Conservation (phyloP, 148 eudicot genomes). For the Pharnaceum exiguum region DNA sequence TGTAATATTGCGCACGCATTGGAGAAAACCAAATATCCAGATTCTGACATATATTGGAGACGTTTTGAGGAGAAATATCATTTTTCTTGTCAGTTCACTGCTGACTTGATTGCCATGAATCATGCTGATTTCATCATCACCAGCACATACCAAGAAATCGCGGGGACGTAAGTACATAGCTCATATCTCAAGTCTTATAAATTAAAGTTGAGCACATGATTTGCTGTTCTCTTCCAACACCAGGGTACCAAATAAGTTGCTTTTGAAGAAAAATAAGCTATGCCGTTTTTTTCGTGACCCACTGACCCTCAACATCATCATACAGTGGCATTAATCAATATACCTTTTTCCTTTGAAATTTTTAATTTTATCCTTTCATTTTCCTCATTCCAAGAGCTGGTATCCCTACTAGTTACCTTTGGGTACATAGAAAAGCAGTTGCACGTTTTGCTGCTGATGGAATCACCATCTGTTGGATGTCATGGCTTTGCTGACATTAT, state of each 20-base stretch:
- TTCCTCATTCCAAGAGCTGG: too few relatives aligned
- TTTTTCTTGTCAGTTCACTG: constrained; percentile 96
- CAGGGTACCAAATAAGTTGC: too few relatives aligned
- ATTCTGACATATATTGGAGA: constrained; percentile 92
- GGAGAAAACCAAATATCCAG: constrained; percentile 99
- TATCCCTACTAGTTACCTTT: not conserved
- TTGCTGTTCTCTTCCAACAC: not conserved
- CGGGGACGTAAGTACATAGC: constrained; percentile 78
- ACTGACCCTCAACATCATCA: too few relatives aligned
- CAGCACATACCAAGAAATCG: constrained; percentile 98
- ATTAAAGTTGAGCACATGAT: too few relatives aligned
- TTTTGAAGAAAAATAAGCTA: too few relatives aligned
- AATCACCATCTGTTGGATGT: not conserved
- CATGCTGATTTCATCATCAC: constrained; percentile 93
- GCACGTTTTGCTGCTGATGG: not conserved
- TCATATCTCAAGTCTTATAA: too few relatives aligned
- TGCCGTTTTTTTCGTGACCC: too few relatives aligned
- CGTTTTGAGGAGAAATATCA: constrained; percentile 86
- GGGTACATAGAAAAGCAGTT: not conserved
- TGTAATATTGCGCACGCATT: constrained; percentile 95
- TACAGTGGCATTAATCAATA: too few relatives aligned
- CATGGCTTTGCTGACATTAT: not conserved
- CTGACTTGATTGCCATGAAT: constrained; percentile 94
- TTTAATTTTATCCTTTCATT: too few relatives aligned
- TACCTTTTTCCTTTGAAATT: too few relatives aligned